Percentiles rank a stretch among this genome's conserved stretches.
Conservation (phyloP, 2,329 filamentous ascomycete species). For the Fusarium napiforme region DNA sequence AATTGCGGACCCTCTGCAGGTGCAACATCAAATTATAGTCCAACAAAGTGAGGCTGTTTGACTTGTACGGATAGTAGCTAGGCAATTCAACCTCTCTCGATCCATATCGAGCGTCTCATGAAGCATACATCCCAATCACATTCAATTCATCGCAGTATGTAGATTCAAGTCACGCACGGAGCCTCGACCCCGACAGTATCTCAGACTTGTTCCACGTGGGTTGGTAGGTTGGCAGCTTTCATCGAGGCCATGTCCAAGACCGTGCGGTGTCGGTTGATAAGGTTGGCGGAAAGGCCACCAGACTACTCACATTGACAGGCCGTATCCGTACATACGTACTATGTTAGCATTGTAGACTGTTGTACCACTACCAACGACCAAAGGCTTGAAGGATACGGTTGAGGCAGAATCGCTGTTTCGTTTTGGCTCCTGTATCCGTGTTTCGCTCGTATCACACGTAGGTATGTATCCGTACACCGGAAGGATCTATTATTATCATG, state of each 20-base stretch:
- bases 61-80: not conserved
- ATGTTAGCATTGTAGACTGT: not conserved
- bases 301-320: not conserved
- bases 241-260: slow-evolving; percentile 24
- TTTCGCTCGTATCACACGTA: not conserved
- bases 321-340: not conserved
- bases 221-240: slow-evolving; percentile 11
- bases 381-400: not conserved
- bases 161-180: slow-evolving; percentile 18
- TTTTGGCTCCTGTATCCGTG: not conserved
- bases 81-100: not conserved
- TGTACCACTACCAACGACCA: not conserved
- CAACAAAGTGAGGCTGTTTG: slow-evolving; percentile 15
- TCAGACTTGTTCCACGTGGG: slow-evolving; percentile 26
- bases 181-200: slow-evolving; percentile 15
- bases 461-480: too few relatives aligned
- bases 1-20: slow-evolving; percentile 9
- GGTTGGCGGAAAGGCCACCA: not conserved
- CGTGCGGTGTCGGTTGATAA: slow-evolving; percentile 34
- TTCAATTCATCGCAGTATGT: not conserved
- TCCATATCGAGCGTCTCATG: not conserved
- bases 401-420: not conserved
- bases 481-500: not conserved
- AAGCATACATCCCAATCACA: not conserved
- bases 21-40: slow-evolving; percentile 1